Evolutionary conservation across 179 eudicot genomes (phyloP).

Genomic region (Carnegiea gigantea): DNA sequence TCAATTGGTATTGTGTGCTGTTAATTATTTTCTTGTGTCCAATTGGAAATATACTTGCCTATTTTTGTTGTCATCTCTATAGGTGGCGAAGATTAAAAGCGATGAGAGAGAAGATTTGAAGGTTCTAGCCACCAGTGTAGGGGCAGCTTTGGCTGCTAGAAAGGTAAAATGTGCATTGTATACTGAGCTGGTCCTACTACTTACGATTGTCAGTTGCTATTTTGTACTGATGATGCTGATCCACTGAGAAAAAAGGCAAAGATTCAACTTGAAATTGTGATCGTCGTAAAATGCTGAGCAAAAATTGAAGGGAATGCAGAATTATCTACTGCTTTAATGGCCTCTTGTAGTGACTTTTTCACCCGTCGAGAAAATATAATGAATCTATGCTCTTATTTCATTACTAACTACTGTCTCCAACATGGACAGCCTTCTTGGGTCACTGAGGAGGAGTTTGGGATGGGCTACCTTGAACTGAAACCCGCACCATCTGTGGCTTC

Average conservation of each 20-base stretch:
- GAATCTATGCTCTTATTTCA: not conserved
- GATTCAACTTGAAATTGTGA: not conserved
- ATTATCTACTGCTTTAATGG: not conserved
- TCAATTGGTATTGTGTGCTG: not conserved
- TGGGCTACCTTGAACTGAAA: slow-evolving; percentile 91
- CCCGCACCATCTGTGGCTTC: slow-evolving; percentile 58
- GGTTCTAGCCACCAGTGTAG: slow-evolving; percentile 97
- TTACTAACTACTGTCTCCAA: not conserved
- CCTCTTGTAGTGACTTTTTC: not conserved
- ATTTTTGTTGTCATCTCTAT: slow-evolving; percentile 2
- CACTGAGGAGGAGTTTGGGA: slow-evolving; percentile 97
- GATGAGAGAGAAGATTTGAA: slow-evolving; percentile 99
- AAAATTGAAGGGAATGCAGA: not conserved
- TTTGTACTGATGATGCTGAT: not conserved
- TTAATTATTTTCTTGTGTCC: slow-evolving; percentile 10
- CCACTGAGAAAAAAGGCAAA: not conserved
- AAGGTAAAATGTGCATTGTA: slow-evolving; percentile 48
- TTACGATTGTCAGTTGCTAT: not conserved
- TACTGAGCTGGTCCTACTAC: not conserved
- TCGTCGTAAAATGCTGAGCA: too few relatives aligned
- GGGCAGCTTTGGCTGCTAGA: slow-evolving; percentile 95
- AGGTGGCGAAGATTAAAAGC: slow-evolving; percentile 96
- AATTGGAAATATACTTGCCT: not conserved
- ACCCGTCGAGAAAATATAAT: not conserved
- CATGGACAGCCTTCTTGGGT: slow-evolving; percentile 83